These are phyloP conservation scores for Withania somnifera DNA, from an alignment of 305 asterid species.

Conservation along the genomic window DNA sequence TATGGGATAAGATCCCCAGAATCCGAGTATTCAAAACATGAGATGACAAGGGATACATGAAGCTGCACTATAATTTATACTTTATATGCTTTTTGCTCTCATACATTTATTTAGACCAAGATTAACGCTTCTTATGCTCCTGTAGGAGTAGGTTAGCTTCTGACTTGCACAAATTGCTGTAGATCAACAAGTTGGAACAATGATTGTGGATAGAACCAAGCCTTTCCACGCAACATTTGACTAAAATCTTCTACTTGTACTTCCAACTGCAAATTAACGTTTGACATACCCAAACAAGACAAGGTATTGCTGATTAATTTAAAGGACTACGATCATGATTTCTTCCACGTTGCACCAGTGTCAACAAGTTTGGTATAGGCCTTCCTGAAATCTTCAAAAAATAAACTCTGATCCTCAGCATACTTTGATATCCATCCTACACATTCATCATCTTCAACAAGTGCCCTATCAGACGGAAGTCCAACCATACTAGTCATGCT, in stretches of 20 bases:
- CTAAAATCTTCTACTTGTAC: not conserved
- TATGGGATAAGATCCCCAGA: too few relatives aligned
- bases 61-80: too few relatives aligned
- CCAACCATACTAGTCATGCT: too few relatives aligned
- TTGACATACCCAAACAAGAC: not conserved
- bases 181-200: too few relatives aligned
- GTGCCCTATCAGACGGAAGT: not conserved
- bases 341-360: conserved; percentile 67
- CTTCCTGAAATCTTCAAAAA: conserved; percentile 69
- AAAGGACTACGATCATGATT: conserved; percentile 16
- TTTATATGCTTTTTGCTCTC: too few relatives aligned
- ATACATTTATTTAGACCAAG: too few relatives aligned
- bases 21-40: too few relatives aligned
- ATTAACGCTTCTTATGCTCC: too few relatives aligned
- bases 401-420: conserved; percentile 57
- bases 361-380: conserved; percentile 71
- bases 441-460: conserved; percentile 26
- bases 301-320: not conserved
- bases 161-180: too few relatives aligned
- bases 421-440: conserved; percentile 86
- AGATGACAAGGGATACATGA: too few relatives aligned
- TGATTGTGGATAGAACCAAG: too few relatives aligned
- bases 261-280: not conserved
- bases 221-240: not conserved
- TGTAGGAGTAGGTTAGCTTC: too few relatives aligned